phyloP scores from a whole-genome alignment of 2,329 filamentous ascomycete species.

The Zasmidium citrigriseum region DNA sequence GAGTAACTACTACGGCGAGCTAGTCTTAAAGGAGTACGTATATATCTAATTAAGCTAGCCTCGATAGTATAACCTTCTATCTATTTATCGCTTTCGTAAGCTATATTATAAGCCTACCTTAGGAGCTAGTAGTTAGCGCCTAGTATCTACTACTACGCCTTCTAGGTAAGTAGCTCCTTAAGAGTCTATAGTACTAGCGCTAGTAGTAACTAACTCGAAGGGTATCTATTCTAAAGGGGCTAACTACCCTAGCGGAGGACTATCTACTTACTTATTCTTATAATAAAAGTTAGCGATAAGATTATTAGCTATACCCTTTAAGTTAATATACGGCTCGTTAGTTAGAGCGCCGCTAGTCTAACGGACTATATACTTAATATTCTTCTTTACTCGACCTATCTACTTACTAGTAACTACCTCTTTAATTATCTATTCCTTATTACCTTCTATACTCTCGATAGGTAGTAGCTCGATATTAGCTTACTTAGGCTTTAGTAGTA shows the following conservation, averaged over 20 bases:
- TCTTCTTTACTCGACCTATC: background rate
- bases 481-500: background rate
- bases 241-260: background rate
- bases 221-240: background rate
- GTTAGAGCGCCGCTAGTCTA: background rate
- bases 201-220: background rate
- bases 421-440: background rate
- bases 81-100: background rate
- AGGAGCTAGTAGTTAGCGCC: background rate
- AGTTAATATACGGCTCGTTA: background rate
- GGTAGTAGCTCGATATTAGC: background rate
- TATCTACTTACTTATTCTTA: background rate
- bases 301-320: background rate
- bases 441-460: background rate
- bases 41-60: background rate
- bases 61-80: background rate
- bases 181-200: background rate
- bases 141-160: background rate
- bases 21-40: background rate
- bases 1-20: no score
- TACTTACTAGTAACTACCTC: background rate
- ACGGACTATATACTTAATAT: background rate
- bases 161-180: background rate
- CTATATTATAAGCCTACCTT: background rate
- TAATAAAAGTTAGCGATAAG: background rate